Percentiles rank a stretch among this genome's conserved stretches.
phyloP scores from a whole-genome alignment of 2,329 filamentous ascomycete genomes.

The Clonostachys solani region DNA sequence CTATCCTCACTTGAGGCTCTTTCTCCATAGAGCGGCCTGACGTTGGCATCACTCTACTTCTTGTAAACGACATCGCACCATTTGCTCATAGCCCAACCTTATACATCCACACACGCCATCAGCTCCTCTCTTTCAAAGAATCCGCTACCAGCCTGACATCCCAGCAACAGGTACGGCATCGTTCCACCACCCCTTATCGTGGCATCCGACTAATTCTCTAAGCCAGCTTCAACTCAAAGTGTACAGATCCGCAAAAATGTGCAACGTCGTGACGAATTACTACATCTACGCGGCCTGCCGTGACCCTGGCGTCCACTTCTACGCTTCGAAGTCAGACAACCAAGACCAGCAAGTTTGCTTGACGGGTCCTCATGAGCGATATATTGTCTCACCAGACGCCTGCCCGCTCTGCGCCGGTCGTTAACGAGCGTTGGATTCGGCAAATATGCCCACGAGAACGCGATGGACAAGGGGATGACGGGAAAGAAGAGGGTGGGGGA shows the following conservation, averaged over 20 bases:
- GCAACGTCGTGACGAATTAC: slow-evolving; percentile 69
- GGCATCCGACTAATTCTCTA: neutral
- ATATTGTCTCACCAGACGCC: slow-evolving; percentile 64
- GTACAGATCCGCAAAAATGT: slow-evolving; percentile 35
- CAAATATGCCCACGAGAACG: too few species aligned
- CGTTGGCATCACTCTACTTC: too few species aligned
- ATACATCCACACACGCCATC: neutral
- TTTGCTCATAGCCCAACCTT: neutral
- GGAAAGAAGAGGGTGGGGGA: too few species aligned
- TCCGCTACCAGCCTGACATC: neutral
- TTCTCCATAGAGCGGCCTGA: too few species aligned
- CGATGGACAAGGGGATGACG: too few species aligned
- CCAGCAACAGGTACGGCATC: neutral
- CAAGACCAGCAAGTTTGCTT: slow-evolving; percentile 54
- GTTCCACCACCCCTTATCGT: too few species aligned
- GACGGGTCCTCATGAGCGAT: slow-evolving; percentile 67
- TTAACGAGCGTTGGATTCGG: too few species aligned
- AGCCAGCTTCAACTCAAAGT: neutral
- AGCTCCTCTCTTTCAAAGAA: neutral
- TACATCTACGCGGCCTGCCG: slow-evolving; percentile 71
- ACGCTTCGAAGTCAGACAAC: slow-evolving; percentile 65
- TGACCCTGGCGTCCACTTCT: slow-evolving; percentile 68
- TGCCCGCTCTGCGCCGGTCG: slow-evolving; percentile 35
- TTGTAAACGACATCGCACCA: too few species aligned
- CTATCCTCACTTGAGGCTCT: too few species aligned